Conservation (phyloP, 176 grass and related monocot genomes). For the Carex parvula region DNA sequence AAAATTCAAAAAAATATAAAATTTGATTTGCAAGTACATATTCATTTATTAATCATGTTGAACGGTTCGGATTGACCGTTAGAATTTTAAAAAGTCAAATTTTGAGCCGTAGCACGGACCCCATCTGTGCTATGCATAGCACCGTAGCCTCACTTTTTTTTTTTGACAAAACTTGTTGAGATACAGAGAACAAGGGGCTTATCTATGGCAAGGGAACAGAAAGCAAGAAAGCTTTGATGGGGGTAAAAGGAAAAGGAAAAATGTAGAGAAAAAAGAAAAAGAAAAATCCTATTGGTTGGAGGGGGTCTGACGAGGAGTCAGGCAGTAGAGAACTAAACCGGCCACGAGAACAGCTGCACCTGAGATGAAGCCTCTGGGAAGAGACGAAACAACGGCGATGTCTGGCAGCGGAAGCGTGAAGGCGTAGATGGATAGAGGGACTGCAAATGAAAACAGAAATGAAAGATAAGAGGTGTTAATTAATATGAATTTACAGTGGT, state of each 20-base stretch:
- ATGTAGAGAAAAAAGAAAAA: background rate
- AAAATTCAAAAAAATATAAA: too few relatives aligned
- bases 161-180: slow-evolving; percentile 20
- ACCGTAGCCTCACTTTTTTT: too few relatives aligned
- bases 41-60: too few relatives aligned
- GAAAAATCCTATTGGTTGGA: slow-evolving; percentile 27
- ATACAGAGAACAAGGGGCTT: slow-evolving; percentile 15
- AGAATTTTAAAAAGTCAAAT: too few relatives aligned
- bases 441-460: slow-evolving; percentile 44
- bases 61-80: too few relatives aligned
- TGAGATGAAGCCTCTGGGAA: slow-evolving; percentile 70
- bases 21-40: too few relatives aligned
- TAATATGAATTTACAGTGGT: background rate
- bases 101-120: too few relatives aligned
- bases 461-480: slow-evolving; percentile 3
- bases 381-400: slow-evolving; percentile 58
- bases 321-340: slow-evolving; percentile 66
- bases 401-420: slow-evolving; percentile 95
- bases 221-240: slow-evolving; percentile 40
- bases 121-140: too few relatives aligned
- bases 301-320: slow-evolving; percentile 37
- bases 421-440: slow-evolving; percentile 92
- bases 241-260: slow-evolving; percentile 12
- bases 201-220: slow-evolving; percentile 11
- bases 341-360: slow-evolving; percentile 62